These are phyloP conservation scores for Dictyostelium intermedium DNA, from an alignment of 78 protist genomes.

Conservation along the genomic window DNA sequence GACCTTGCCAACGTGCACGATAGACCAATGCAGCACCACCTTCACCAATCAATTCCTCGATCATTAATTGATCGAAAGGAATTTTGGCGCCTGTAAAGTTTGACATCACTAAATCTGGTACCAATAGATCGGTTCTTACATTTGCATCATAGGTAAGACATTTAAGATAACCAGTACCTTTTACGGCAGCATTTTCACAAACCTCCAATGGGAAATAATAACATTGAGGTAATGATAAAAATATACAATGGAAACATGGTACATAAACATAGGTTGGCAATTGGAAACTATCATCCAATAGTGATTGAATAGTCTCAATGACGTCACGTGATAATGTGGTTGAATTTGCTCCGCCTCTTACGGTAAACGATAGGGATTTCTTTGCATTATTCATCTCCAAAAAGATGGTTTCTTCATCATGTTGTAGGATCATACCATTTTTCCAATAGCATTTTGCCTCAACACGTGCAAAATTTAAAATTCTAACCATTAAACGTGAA, in stretches of 20 bases:
- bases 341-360: constrained; percentile 23
- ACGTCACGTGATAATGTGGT: constrained; percentile 69
- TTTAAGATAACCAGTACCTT: constrained; percentile 59
- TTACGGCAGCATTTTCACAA: constrained; percentile 83
- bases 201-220: constrained; percentile 70
- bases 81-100: constrained; percentile 79
- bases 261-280: constrained; percentile 32
- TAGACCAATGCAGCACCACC: constrained; percentile 84
- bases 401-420: constrained; percentile 31
- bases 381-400: constrained; percentile 19
- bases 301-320: constrained; percentile 67
- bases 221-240: background rate
- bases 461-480: constrained; percentile 60
- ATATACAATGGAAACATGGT: constrained; percentile 80
- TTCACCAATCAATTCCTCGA: constrained; percentile 75
- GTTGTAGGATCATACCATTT: constrained; percentile 74
- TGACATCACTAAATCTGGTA: constrained; percentile 80
- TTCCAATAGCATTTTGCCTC: constrained; percentile 77
- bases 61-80: constrained; percentile 20
- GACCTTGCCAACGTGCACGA: constrained; percentile 57
- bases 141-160: constrained; percentile 26
- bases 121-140: constrained; percentile 62
- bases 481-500: constrained; percentile 78
- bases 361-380: constrained; percentile 29
- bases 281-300: constrained; percentile 51